Base-by-base conservation (phyloP, 306 rosid species). In the Herpetospermum pedunculosum region DNA sequence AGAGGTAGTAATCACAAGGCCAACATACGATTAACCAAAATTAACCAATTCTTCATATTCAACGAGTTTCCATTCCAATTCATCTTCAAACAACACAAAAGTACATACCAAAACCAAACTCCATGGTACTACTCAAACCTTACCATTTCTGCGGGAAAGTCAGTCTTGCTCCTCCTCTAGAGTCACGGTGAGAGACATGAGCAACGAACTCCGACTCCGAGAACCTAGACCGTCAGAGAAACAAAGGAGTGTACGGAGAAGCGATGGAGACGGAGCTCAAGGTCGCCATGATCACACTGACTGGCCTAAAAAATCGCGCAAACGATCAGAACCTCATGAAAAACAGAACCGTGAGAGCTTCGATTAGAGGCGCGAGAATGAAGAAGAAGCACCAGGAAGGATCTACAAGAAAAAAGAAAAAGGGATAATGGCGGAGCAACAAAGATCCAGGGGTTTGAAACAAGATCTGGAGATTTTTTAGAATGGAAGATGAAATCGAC, bases 241-340 rank as follows among this genome's bases (percentile, higher is more conserved):
- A 19, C 40, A 81, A 6, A 64, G 92, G 73, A 76, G 96, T 4
- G 58, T 82, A 76, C 29, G 87, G 72, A 64, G 92, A 75, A 76
- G 91, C 85, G 55, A 87, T 55, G 62, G 79, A 79, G 69, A 82
- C 72, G 50, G 83, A 72, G 76, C 77, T 88, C 25, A 82, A 58
- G 67, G 77, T 87, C 47, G 88, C 64, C 72, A 85, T 54, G n/a
- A n/a, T n/a, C 34, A 43, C 3, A 49, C 48, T 13, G 16, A 49
- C 75, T 48, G 32, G 15, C 38, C 75, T 26, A 14, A n/a, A 14
- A 8, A 47, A 70, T 12, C 75, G 58, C 1, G 40, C 26, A 32
- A 18, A 4, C 3, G 28, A 48, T 46, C 58, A 70, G 58, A 70
- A 70, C 40, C 25, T 26, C 40, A 70, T 70, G 19, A 46, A 70